Evolutionary conservation across 2,329 filamentous ascomycete species (phyloP), one percentile per base, ranked within the genome.

Genomic region (Xylaria sp.): DNA sequence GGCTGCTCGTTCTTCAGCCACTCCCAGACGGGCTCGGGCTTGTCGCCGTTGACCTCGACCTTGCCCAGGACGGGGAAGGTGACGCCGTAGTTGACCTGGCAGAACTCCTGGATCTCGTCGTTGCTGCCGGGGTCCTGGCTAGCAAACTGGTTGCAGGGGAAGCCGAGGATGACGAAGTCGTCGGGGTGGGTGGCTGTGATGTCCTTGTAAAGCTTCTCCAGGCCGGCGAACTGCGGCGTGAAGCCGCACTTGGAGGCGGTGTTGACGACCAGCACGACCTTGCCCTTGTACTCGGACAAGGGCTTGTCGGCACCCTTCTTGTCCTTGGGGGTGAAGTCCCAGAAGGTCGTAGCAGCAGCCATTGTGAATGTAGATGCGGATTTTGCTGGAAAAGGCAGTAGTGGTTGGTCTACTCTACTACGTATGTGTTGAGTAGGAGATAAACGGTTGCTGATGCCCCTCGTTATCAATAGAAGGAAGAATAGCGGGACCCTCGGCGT

Each of bases 241-340:
- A 98, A 98, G 81, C 96, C 95, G 86, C 96, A 99, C 86, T 98
- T 98, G 81, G 93, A 97, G 75, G 96, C 96, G 1, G 95, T 98
- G 89, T 99, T 99, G 84, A 99, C 94, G 77, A 97, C 87, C 69
- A 99, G 91, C 76, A 98, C 89, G 75, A 98, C 95, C 83, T 98
- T 98, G 87, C 92, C 93, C 81, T 93, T 90, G 84, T 94, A 92
- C 70, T 90, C 82, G 74, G 84, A 79, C 73, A 98, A 86, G 68
- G 90, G 85, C 79, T 91, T 91, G 74, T 92, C 87, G 64, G 88
- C 79, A 81, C 94, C 94, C 80, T 90, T 91, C 80, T 94, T 94
- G 82, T 95, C 90, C 74, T 92, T 88, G 73, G 92, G 91, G 84
- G 91, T 93, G 83, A 97, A 97, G 80, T 94, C 91, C 86, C 91